phyloP scores from a whole-genome alignment of 768 basidiomycete genomes.

The Russula emetica region DNA sequence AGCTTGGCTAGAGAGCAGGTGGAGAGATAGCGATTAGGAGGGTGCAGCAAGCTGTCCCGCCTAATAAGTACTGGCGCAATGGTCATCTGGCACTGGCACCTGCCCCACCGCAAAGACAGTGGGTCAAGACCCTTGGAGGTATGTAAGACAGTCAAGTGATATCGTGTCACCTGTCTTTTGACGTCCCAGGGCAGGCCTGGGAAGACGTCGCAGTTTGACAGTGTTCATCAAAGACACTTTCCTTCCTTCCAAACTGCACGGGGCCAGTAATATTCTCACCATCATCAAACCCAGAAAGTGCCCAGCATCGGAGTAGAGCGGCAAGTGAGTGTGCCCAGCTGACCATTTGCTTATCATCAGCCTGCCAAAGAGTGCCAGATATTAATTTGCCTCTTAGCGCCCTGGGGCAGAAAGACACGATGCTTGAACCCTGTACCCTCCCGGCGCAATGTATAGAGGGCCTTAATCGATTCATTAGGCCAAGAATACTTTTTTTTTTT shows the following conservation, averaged over 20 bases:
- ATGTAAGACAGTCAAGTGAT: neutral
- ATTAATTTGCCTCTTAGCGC: neutral
- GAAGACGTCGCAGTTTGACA: neutral
- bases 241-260: neutral
- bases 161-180: neutral
- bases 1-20: neutral
- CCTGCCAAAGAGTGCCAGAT: neutral
- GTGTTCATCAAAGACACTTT: neutral
- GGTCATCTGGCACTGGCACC: neutral
- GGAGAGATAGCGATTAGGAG: neutral
- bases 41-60: neutral
- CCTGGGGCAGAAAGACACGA: neutral
- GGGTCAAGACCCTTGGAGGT: neutral
- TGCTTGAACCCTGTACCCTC: neutral
- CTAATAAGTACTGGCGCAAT: neutral
- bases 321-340: neutral
- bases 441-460: neutral
- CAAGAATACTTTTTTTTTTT: neutral
- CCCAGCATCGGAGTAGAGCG: neutral
- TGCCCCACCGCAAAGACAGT: neutral
- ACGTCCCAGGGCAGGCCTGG: neutral
- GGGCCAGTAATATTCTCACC: neutral
- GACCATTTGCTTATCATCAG: neutral
- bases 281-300: neutral
- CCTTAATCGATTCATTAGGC: neutral